Conservation (phyloP, 306 rosid genomes). For the Lupinus albus region DNA sequence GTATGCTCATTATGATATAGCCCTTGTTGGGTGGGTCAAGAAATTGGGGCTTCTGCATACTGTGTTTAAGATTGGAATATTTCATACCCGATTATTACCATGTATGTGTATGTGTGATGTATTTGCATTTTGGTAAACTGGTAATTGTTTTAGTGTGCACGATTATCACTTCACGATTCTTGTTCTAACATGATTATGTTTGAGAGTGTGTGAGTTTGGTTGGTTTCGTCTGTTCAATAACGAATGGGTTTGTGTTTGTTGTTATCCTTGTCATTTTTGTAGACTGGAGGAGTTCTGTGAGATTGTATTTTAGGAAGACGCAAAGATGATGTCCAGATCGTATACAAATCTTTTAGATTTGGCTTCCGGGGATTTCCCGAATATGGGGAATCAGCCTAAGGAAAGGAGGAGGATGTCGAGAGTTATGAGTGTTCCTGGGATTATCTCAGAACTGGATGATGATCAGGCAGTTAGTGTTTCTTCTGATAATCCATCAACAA, state of each 20-base stretch:
- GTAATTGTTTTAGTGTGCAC: conserved; percentile 34
- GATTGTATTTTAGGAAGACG: conserved; percentile 39
- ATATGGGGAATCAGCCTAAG: conserved; percentile 50
- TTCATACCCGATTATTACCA: conserved; percentile 24
- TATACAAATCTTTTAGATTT: conserved; percentile 78
- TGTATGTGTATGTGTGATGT: conserved; percentile 24
- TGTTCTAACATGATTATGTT: conserved; percentile 22
- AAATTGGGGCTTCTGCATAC: conserved; percentile 52
- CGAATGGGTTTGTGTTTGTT: conserved; percentile 14
- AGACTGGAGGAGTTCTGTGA: conserved; percentile 41
- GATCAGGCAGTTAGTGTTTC: conserved; percentile 65
- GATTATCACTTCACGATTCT: conserved; percentile 33
- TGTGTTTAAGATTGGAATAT: conserved; percentile 44
- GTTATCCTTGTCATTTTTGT: conserved; percentile 33
- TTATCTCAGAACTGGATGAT: conserved; percentile 64
- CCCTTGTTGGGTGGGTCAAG: conserved; percentile 38
- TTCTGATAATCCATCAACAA: conserved; percentile 66
- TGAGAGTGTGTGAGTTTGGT: conserved; percentile 33
- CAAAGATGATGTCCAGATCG: conserved; percentile 74
- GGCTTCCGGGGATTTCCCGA: conserved; percentile 80
- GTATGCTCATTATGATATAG: conserved; percentile 41
- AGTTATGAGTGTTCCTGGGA: conserved; percentile 70
- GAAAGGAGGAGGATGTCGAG: conserved; percentile 62
- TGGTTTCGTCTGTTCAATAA: conserved; percentile 24
- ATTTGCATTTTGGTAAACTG: conserved; percentile 38